These are phyloP conservation scores for Deuterostichococcus epilithicus DNA, from an alignment of 139 green algal species.

Conservation along the genomic window DNA sequence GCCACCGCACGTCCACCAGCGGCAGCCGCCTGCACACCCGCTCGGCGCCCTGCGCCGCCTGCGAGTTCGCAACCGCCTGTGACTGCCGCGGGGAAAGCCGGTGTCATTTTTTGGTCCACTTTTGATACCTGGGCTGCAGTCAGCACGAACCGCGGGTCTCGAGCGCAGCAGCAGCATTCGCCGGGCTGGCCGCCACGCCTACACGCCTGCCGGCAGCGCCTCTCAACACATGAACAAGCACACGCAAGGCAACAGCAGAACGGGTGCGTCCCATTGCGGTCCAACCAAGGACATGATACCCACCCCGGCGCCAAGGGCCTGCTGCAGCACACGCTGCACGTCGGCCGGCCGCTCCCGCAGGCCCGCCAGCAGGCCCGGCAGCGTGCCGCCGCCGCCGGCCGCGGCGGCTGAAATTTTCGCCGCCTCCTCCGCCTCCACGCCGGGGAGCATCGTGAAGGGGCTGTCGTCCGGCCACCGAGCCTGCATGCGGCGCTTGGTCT, in stretches of 20 bases:
- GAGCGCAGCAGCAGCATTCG: no score
- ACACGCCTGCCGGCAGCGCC: no score
- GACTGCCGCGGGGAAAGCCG: no score
- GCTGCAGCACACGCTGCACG: conserved; percentile 6
- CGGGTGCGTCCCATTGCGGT: no score
- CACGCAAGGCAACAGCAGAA: no score
- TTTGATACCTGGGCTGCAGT: no score
- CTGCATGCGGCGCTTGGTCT: conserved; percentile 35
- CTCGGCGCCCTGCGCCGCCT: conserved; percentile 22
- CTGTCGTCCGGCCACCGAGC: conserved; percentile 71
- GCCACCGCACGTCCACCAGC: conserved; percentile 29
- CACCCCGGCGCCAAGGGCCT: conserved; percentile 19
- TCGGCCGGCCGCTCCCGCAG: conserved; percentile 12
- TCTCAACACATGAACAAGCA: no score
- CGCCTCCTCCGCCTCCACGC: conserved; percentile 36
- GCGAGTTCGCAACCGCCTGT: not conserved
- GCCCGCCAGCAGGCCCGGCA: conserved; percentile 51
- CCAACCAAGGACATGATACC: not conserved
- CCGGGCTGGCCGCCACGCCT: no score
- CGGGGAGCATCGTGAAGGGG: conserved; percentile 67
- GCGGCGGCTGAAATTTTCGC: conserved; percentile 26
- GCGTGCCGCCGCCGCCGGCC: conserved; percentile 20
- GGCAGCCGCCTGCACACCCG: conserved; percentile 53
- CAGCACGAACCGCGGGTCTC: no score
- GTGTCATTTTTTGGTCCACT: no score